These are phyloP conservation scores for Gardenia jasminoides DNA, from an alignment of 257 asterid genomes.

Conservation along the genomic window DNA sequence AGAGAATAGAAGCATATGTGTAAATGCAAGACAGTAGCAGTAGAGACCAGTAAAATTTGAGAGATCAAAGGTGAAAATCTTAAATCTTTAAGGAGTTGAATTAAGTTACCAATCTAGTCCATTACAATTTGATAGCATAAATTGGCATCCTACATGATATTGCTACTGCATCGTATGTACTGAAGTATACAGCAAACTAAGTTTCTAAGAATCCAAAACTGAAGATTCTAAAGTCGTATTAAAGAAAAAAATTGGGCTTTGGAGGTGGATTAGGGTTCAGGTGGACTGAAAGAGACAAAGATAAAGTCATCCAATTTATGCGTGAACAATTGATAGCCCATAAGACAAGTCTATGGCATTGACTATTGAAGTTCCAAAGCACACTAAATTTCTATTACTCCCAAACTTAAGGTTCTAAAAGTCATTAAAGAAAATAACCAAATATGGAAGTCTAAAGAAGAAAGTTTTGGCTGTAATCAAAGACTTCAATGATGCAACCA, in stretches of 20 bases:
- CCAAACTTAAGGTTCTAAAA: too few relatives aligned
- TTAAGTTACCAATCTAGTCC: not conserved
- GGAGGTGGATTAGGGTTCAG: not conserved
- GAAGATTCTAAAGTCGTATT: not conserved
- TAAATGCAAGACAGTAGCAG: too few relatives aligned
- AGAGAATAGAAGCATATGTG: not conserved
- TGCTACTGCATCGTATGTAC: too few relatives aligned
- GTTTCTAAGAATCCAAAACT: not conserved
- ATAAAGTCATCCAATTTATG: too few relatives aligned
- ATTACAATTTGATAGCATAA: not conserved
- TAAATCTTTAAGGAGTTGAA: not conserved
- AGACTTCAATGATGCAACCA: not conserved
- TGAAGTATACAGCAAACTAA: not conserved
- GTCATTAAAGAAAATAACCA: too few relatives aligned
- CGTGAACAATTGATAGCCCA: too few relatives aligned
- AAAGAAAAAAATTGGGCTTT: not conserved
- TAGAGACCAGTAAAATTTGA: too few relatives aligned
- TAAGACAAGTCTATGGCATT: too few relatives aligned
- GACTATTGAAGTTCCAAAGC: too few relatives aligned
- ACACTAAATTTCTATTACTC: too few relatives aligned
- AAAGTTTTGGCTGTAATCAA: not conserved
- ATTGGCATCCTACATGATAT: not conserved
- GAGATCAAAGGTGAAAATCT: too few relatives aligned
- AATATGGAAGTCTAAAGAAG: too few relatives aligned
- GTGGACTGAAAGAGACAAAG: not conserved